phyloP scores from a whole-genome alignment of 2,329 filamentous ascomycete species.

The Podosphaera aphanis region DNA sequence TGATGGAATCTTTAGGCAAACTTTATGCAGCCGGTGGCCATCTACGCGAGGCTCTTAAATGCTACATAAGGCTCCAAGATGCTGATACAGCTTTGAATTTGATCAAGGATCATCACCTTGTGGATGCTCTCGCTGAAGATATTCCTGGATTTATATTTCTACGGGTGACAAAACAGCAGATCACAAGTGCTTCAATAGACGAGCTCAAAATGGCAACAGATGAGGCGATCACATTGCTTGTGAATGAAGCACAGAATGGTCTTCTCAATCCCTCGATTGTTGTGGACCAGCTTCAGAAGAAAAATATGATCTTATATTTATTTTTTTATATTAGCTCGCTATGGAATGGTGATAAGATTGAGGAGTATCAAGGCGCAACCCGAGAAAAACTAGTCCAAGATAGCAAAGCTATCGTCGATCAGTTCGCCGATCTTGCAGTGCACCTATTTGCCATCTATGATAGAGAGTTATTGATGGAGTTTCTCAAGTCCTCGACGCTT shows the following conservation, averaged over 20 bases:
- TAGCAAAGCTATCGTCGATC: conserved; percentile 49
- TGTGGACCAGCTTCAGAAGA: conserved; percentile 49
- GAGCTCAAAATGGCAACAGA: conserved; percentile 61
- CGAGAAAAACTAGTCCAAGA: conserved; percentile 33
- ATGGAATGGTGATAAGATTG: conserved; percentile 52
- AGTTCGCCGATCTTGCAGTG: conserved; percentile 69
- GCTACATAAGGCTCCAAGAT: conserved; percentile 78
- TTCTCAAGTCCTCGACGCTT: conserved; percentile 59
- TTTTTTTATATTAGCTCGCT: conserved; percentile 80
- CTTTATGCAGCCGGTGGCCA: conserved; percentile 64
- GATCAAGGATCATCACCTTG: conserved; percentile 71
- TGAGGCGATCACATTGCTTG: conserved; percentile 67
- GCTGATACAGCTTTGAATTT: conserved; percentile 71
- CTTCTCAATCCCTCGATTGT: conserved; percentile 60
- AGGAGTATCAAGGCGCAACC: conserved; percentile 28
- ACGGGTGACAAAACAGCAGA: conserved; percentile 50
- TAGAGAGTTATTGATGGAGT: conserved; percentile 58
- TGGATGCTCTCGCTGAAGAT: conserved; percentile 71
- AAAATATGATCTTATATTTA: conserved; percentile 48
- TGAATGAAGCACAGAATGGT: conserved; percentile 76
- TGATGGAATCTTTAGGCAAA: conserved; percentile 69
- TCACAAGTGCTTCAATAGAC: conserved; percentile 36
- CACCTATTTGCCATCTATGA: conserved; percentile 72
- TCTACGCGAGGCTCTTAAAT: conserved; percentile 62
- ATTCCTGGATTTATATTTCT: conserved; percentile 74